Evolutionary conservation across 2,329 filamentous ascomycete genomes (phyloP).

Genomic region (Aspergillus costaricaensis): DNA sequence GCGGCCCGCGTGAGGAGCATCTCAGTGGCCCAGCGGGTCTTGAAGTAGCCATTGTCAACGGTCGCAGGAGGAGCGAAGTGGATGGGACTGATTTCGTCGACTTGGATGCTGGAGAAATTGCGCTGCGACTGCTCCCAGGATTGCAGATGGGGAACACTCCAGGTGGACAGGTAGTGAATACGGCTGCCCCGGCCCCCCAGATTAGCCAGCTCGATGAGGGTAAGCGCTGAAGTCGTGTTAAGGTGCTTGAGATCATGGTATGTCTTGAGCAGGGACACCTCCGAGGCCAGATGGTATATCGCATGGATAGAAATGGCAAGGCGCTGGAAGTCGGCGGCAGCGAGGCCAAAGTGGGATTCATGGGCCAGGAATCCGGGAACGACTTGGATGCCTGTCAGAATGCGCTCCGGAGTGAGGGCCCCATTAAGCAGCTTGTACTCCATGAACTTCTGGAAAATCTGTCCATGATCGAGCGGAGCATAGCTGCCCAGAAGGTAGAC

Average conservation of each 20-base stretch:
- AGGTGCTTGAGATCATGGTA: neutral
- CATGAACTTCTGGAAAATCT: neutral
- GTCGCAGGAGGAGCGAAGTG: neutral
- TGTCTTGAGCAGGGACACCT: conserved; percentile 4
- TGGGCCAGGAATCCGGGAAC: neutral
- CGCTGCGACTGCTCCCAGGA: neutral
- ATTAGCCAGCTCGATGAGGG: neutral
- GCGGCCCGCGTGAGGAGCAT: neutral
- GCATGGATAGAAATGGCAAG: neutral
- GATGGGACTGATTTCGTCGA: neutral
- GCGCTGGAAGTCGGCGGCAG: neutral
- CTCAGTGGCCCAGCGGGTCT: conserved; percentile 6
- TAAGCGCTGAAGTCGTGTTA: neutral
- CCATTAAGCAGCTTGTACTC: neutral
- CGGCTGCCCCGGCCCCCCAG: neutral
- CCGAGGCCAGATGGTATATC: neutral
- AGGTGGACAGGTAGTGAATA: conserved; percentile 9
- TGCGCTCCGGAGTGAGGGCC: neutral
- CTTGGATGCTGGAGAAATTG: neutral
- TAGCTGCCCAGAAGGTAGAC: conserved; percentile 1
- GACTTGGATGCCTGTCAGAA: neutral
- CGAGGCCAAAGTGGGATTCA: neutral
- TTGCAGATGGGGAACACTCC: conserved; percentile 6
- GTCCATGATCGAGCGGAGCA: neutral
- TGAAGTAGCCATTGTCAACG: conserved; percentile 4